phyloP scores from a whole-genome alignment of 768 basidiomycete species.

The Lactarius evosmus region DNA sequence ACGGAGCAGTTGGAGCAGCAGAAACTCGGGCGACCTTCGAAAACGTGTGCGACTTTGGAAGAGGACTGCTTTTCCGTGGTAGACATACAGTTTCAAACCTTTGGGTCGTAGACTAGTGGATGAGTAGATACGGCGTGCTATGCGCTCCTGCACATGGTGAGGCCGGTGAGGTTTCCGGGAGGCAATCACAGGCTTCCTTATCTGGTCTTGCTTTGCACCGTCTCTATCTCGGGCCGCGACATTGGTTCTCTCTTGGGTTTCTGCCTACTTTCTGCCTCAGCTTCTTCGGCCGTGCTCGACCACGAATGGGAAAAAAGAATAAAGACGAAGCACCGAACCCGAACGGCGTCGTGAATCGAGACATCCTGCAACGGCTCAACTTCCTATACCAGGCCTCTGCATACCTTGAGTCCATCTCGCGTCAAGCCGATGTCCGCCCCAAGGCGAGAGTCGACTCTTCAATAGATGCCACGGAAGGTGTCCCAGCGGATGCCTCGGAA shows the following conservation, averaged over 20 bases:
- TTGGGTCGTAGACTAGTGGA: not conserved
- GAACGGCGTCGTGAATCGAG: slow-evolving; percentile 58
- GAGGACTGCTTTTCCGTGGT: slow-evolving; percentile 7
- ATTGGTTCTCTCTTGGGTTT: not conserved
- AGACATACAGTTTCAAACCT: slow-evolving; percentile 10
- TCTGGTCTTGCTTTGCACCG: not conserved
- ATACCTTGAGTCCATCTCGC: slow-evolving; percentile 47
- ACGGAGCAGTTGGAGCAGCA: slow-evolving; percentile 68
- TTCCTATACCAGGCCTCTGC: slow-evolving; percentile 82
- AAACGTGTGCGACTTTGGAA: slow-evolving; percentile 57
- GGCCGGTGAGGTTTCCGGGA: not conserved
- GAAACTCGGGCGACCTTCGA: slow-evolving; percentile 63
- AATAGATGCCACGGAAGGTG: not conserved
- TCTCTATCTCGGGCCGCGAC: not conserved
- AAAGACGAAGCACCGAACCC: slow-evolving; percentile 54
- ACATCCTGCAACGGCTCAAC: slow-evolving; percentile 79
- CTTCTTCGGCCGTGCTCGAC: not conserved
- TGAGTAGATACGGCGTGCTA: not conserved
- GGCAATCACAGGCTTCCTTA: slow-evolving; percentile 1
- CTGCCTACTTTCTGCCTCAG: not conserved
- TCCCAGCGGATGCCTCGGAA: not conserved
- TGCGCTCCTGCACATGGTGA: not conserved
- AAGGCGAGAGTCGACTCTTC: not conserved
- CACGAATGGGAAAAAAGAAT: slow-evolving; percentile 63
- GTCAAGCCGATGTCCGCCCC: not conserved